phyloP scores from a whole-genome alignment of 2,329 filamentous ascomycete genomes.

The Cryphonectria carpinicola region DNA sequence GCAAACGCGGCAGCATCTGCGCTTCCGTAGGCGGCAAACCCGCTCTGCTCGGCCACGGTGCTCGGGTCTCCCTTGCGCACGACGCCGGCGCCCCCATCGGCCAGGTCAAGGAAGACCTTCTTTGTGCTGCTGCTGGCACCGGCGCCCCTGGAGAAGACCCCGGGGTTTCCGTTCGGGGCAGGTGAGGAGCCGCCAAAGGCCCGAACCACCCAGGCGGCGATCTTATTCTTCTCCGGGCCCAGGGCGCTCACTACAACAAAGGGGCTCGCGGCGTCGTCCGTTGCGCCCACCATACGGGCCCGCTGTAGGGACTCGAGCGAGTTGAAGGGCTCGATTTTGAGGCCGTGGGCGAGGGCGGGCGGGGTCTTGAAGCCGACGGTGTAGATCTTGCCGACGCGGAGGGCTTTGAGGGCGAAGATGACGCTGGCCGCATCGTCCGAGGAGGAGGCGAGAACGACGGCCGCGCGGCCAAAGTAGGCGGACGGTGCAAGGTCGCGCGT shows the following conservation, averaged over 20 bases:
- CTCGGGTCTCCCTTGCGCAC: conserved; percentile 70
- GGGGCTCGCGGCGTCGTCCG: conserved; percentile 59
- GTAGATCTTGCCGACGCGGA: conserved; percentile 79
- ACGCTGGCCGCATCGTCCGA: conserved; percentile 77
- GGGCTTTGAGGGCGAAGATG: conserved; percentile 76
- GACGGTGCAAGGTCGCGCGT: conserved; percentile 82
- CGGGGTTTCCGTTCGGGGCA: conserved; percentile 32
- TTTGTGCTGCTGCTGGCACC: conserved; percentile 45
- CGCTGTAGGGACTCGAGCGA: conserved; percentile 67
- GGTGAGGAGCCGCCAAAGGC: conserved; percentile 63
- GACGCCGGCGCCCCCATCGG: conserved; percentile 59
- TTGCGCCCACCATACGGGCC: conserved; percentile 50
- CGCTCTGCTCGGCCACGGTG: conserved; percentile 70
- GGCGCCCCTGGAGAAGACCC: too few relatives aligned
- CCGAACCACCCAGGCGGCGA: conserved; percentile 77
- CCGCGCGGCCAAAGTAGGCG: conserved; percentile 75
- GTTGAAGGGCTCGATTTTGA: conserved; percentile 80
- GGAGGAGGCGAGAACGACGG: conserved; percentile 73
- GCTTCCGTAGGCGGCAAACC: conserved; percentile 79
- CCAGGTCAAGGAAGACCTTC: conserved; percentile 82
- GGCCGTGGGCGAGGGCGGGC: conserved; percentile 63
- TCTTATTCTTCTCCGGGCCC: conserved; percentile 75
- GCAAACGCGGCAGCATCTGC: conserved; percentile 84
- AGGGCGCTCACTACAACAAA: conserved; percentile 83
- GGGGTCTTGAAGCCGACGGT: conserved; percentile 79